Evolutionary conservation across 345 rosid genomes (phyloP).

Genomic region (Eucalyptus curtisii): DNA sequence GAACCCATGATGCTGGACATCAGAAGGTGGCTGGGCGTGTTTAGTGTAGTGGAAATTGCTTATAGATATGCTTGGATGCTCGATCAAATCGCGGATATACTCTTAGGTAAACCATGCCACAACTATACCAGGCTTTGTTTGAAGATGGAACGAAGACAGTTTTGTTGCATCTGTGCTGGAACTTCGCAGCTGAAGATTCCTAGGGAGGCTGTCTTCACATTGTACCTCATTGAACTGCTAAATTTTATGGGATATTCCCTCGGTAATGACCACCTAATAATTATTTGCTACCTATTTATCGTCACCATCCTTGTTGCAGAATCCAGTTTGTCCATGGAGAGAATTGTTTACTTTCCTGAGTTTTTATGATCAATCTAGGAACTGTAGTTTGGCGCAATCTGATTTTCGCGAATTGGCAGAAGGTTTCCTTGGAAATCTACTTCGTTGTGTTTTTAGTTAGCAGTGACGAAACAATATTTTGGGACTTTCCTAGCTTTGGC

Average conservation of each 20-base stretch:
- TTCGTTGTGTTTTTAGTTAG: not conserved
- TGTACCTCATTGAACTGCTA: not conserved
- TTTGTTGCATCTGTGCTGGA: not conserved
- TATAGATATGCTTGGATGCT: not conserved
- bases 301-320: not conserved
- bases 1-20: not conserved
- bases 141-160: slow-evolving; percentile 12
- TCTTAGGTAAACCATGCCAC: not conserved
- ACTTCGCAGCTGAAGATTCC: slow-evolving; percentile 7
- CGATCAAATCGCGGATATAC: slow-evolving; percentile 1
- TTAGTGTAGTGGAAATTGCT: not conserved
- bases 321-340: not conserved
- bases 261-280: not conserved
- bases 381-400: not conserved
- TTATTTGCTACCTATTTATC: not conserved
- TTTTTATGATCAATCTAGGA: not conserved
- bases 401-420: not conserved
- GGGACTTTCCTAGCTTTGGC: not conserved
- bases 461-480: not conserved
- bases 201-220: not conserved
- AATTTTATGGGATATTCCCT: not conserved
- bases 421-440: not conserved
- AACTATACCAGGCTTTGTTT: slow-evolving; percentile 1
- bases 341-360: not conserved
- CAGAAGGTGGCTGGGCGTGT: not conserved